These are phyloP conservation scores for Fusarium pseudoanthophilum DNA, from an alignment of 2,329 filamentous ascomycete species.

Conservation along the genomic window DNA sequence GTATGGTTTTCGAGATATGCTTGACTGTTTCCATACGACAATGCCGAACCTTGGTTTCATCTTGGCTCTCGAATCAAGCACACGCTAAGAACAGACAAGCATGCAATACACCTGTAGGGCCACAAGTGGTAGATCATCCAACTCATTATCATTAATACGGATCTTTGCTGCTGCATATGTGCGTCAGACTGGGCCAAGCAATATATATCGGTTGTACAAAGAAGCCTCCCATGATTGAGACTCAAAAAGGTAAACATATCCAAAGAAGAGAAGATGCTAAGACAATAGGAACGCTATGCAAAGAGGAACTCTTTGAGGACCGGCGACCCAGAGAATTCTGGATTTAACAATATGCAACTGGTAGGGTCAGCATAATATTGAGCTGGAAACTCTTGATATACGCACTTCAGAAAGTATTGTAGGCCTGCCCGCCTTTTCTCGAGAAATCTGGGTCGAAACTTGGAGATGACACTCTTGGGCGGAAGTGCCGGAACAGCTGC, in stretches of 20 bases:
- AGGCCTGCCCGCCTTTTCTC: constrained; percentile 85
- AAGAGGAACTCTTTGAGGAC: constrained; percentile 93
- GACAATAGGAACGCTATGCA: constrained; percentile 53
- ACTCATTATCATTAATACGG: constrained; percentile 45
- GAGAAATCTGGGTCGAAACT: constrained; percentile 85
- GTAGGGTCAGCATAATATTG: constrained; percentile 23
- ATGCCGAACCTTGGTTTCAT: constrained; percentile 4
- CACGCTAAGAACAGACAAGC: background rate
- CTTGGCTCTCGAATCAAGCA: constrained; percentile 2
- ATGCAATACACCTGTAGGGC: background rate
- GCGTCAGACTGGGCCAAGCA: constrained; percentile 24
- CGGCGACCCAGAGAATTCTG: constrained; percentile 91
- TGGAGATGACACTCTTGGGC: constrained; percentile 90
- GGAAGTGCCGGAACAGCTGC: constrained; percentile 90
- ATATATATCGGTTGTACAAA: constrained; percentile 39
- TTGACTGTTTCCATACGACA: background rate
- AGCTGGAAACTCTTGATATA: background rate
- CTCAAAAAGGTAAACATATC: constrained; percentile 33
- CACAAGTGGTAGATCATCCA: constrained; percentile 29
- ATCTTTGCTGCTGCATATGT: constrained; percentile 29
- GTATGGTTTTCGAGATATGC: background rate
- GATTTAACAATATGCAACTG: constrained; percentile 91
- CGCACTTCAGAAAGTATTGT: constrained; percentile 93
- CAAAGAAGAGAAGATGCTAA: constrained; percentile 32
- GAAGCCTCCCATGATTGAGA: constrained; percentile 25